These are phyloP conservation scores for Russula earlei DNA, from an alignment of 768 basidiomycete species.

Conservation along the genomic window DNA sequence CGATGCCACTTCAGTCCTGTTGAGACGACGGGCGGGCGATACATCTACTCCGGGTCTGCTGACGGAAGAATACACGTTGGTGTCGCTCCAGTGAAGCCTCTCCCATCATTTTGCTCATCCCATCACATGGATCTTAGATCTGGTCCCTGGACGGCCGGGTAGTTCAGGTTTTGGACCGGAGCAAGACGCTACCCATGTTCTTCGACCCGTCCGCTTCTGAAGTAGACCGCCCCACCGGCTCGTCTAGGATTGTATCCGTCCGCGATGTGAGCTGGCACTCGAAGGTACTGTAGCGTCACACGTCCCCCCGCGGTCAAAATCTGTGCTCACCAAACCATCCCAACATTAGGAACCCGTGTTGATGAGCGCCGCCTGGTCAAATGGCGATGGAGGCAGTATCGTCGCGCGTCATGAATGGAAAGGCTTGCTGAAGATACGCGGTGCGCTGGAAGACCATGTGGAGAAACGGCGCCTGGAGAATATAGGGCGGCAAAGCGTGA, in stretches of 20 bases:
- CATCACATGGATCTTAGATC: conserved; percentile 44
- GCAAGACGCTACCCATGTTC: conserved; percentile 57
- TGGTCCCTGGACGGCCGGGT: conserved; percentile 90
- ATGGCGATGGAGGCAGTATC: conserved; percentile 51
- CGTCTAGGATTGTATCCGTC: conserved; percentile 45
- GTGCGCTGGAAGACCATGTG: conserved; percentile 63
- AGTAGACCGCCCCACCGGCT: conserved; percentile 21
- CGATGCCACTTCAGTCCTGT: conserved; percentile 93
- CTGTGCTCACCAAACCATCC: not conserved
- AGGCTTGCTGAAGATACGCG: conserved; percentile 65
- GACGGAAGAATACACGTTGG: conserved; percentile 79
- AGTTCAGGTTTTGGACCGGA: conserved; percentile 77
- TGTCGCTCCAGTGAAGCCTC: not conserved
- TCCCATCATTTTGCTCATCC: not conserved
- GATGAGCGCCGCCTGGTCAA: conserved; percentile 89
- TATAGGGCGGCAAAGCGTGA: conserved; percentile 19
- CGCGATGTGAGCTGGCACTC: conserved; percentile 96
- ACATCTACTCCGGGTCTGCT: conserved; percentile 88
- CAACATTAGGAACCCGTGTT: conserved; percentile 65
- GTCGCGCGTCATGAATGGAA: conserved; percentile 97
- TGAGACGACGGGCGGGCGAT: conserved; percentile 86
- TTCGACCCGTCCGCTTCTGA: conserved; percentile 65
- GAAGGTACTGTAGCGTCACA: conserved; percentile 36
- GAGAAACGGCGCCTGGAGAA: conserved; percentile 41
- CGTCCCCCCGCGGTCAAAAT: not conserved